A percentile compares a stretch with the other conserved stretches of the same genome.
phyloP scores from a whole-genome alignment of 352 stramenopile genomes.

The Pythium aquatile region DNA sequence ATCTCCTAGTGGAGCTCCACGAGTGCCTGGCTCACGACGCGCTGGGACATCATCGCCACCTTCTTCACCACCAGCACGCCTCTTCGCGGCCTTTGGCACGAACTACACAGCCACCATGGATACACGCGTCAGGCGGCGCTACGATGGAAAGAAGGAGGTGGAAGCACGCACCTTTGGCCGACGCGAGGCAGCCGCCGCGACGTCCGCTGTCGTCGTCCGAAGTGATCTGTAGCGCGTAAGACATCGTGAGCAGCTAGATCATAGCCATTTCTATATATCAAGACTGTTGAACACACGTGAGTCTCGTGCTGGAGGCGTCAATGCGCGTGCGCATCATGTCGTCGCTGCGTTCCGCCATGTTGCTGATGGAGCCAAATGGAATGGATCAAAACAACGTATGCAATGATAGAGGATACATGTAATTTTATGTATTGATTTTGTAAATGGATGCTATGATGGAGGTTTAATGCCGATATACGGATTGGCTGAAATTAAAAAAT shows the following conservation, averaged over 20 bases:
- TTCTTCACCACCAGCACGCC: slow-evolving; percentile 38
- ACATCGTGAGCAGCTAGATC: not conserved
- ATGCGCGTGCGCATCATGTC: slow-evolving; percentile 61
- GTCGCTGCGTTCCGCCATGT: slow-evolving; percentile 36
- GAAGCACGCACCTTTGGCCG: slow-evolving; percentile 46
- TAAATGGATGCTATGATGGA: no score
- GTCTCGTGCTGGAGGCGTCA: slow-evolving; percentile 60
- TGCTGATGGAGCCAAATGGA: slow-evolving; percentile 19
- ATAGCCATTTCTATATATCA: not conserved
- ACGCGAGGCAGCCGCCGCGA: slow-evolving; percentile 35
- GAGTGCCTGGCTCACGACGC: slow-evolving; percentile 17
- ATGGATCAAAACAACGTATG: slow-evolving; percentile 25
- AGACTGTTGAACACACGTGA: slow-evolving; percentile 43
- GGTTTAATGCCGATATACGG: no score
- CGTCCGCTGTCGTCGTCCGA: slow-evolving; percentile 37
- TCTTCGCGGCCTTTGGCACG: slow-evolving; percentile 69
- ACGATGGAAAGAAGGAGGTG: not conserved
- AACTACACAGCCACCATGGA: slow-evolving; percentile 37
- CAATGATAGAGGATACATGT: not conserved
- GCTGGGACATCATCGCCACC: slow-evolving; percentile 13
- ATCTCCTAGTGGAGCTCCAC: slow-evolving; percentile 14
- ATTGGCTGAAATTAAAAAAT: not conserved
- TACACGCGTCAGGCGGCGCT: not conserved
- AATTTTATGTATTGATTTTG: no score
- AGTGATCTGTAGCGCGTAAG: slow-evolving; percentile 44